Percentiles rank a stretch among this genome's conserved stretches.
Evolutionary conservation across 352 stramenopile species (phyloP).

Genomic region (Phytophthora syringae): DNA sequence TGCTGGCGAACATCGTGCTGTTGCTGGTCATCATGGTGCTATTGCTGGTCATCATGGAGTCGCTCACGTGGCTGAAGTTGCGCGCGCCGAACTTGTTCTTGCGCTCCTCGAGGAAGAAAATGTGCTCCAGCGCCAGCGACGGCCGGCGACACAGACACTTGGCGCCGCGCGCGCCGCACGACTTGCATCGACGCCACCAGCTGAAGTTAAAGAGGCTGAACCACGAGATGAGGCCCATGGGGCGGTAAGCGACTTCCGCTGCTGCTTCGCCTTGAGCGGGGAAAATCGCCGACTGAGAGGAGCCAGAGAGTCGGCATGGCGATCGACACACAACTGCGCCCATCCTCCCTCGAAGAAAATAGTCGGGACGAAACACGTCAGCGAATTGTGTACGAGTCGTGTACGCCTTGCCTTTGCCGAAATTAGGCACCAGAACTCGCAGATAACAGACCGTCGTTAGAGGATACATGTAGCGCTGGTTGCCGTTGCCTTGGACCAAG

Average conservation of each 20-base stretch:
- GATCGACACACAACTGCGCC: conserved; percentile 16
- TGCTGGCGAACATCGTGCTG: conserved; percentile 43
- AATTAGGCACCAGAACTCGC: neutral
- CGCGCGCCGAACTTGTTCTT: conserved; percentile 81
- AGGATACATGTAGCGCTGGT: too few relatives aligned
- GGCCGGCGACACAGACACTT: conserved; percentile 77
- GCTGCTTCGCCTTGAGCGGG: neutral
- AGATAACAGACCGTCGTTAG: conserved; percentile 3
- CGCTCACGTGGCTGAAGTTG: conserved; percentile 84
- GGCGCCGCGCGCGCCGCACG: conserved; percentile 61
- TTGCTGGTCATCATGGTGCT: conserved; percentile 54
- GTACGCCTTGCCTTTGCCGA: neutral
- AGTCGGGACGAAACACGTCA: conserved; percentile 3
- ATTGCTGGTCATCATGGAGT: conserved; percentile 59
- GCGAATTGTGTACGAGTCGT: neutral
- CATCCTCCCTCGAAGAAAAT: conserved; percentile 8
- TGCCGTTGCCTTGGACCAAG: neutral
- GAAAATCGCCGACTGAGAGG: conserved; percentile 30
- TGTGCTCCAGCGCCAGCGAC: conserved; percentile 78
- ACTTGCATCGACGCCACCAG: conserved; percentile 74
- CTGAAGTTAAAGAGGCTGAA: conserved; percentile 69
- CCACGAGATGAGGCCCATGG: conserved; percentile 68
- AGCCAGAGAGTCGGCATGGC: conserved; percentile 22
- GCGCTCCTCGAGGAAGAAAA: conserved; percentile 83
- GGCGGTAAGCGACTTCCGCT: conserved; percentile 9